These are phyloP conservation scores for Fusarium solani-melongenae DNA, from an alignment of 2,329 filamentous ascomycete species.

Conservation along the genomic window DNA sequence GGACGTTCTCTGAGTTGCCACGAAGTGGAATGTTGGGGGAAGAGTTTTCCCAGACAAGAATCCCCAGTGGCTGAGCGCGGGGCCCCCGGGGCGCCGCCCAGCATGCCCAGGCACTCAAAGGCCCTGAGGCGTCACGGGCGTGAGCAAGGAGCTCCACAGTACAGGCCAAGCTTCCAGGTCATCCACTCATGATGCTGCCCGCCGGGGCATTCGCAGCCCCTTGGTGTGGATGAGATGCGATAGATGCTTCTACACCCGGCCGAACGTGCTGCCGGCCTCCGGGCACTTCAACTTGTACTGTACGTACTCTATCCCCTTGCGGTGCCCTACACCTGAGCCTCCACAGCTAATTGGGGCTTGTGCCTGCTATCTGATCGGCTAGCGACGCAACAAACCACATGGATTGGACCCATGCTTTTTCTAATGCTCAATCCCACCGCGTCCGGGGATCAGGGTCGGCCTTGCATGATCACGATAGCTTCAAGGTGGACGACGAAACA, in stretches of 20 bases:
- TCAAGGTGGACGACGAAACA: conserved; percentile 21
- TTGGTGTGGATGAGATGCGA: conserved; percentile 16
- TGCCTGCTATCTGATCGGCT: conserved; percentile 8
- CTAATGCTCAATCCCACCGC: conserved; percentile 7
- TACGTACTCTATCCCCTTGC: conserved; percentile 22
- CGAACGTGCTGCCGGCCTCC: conserved; percentile 32
- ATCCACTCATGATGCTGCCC: background rate
- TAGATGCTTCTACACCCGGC: conserved; percentile 22
- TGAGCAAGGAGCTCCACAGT: conserved; percentile 25
- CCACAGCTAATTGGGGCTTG: background rate
- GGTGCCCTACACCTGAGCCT: conserved; percentile 1
- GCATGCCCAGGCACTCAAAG: conserved; percentile 29
- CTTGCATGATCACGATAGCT: conserved; percentile 44
- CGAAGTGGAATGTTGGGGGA: conserved; percentile 47
- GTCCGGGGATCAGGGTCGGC: conserved; percentile 39
- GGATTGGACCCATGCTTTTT: conserved; percentile 22
- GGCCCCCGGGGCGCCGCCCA: conserved; percentile 25
- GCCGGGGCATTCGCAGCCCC: conserved; percentile 13
- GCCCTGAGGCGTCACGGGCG: conserved; percentile 16
- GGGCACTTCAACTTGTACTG: conserved; percentile 14
- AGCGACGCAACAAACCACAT: conserved; percentile 8
- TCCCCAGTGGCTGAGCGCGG: conserved; percentile 42
- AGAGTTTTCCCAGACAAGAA: conserved; percentile 42
- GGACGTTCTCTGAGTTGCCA: conserved; percentile 39
- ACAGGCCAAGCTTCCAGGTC: background rate